Evolutionary conservation across 2,329 filamentous ascomycete genomes (phyloP), one percentile per base, ranked within the genome.

Genomic region (Exophiala sp.): DNA sequence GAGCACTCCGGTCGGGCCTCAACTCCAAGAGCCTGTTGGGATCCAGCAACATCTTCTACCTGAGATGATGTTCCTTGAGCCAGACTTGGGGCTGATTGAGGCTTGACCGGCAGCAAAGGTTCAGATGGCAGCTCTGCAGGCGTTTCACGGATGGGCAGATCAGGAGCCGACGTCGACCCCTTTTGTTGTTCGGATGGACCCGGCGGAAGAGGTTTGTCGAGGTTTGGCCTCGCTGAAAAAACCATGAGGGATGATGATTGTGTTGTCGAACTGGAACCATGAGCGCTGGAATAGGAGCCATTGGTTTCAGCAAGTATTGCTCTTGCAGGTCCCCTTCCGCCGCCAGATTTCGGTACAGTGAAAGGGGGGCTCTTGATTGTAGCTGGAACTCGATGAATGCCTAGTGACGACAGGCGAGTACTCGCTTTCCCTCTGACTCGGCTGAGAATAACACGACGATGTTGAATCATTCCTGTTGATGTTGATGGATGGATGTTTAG

Each of bases 371-470:
- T 58, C 56, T 22, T 43, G 46, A 9, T 48, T 50, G 32, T 57
- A 55, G 39, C 56, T 58, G 16, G 56, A 57, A 38, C 49, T 53
- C 7, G 56, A 58, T 19, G 56, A 58, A 40, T 58, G 43, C 32
- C 53, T 49, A 9, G 56, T 58, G 40, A 58, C 53, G n/a, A 52
- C 22, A 13, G 56, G 52, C 14, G 53, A 56, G 41, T 42, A 50
- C 23, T 56, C 51, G 32, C 53, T 58, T 18, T 51, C 48, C 19
- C 43, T 46, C 13, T 48, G 52, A 23, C 49, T 54, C 41, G 46
- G 42, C 24, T 53, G 56, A 40, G 54, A 57, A 38, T 57, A 57
- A 13, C 45, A 48, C n/a, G 56, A 57, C 16, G 56, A 58, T 8
- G 51, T 48, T 35, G 56, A 58, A 38, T 57, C 56, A 44, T 57